phyloP scores from a whole-genome alignment of 371 early-diverging fungal species.

The Zychaea mexicana region DNA sequence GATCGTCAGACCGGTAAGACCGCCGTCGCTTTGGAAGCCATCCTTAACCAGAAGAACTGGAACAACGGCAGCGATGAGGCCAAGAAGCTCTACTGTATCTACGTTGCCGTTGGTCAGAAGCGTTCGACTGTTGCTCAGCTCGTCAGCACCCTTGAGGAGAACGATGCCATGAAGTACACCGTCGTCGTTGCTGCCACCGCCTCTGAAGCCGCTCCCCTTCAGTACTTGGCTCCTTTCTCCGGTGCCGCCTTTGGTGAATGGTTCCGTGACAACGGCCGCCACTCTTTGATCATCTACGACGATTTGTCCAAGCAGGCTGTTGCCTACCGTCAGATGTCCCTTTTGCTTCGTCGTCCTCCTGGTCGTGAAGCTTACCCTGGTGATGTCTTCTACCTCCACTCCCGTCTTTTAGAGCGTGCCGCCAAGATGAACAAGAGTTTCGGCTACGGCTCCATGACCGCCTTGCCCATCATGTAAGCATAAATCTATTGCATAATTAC shows the following conservation, averaged over 20 bases:
- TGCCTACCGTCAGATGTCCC: slow-evolving; percentile 97
- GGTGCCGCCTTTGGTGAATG: slow-evolving; percentile 93
- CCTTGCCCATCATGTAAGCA: slow-evolving; percentile 94
- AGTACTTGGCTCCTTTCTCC: slow-evolving; percentile 96
- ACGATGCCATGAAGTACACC: slow-evolving; percentile 82
- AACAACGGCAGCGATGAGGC: slow-evolving; percentile 67
- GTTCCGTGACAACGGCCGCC: slow-evolving; percentile 97
- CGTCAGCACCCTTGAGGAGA: slow-evolving; percentile 93
- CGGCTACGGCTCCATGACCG: slow-evolving; percentile 93
- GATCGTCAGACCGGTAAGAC: slow-evolving; percentile 98
- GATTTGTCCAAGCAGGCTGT: slow-evolving; percentile 98
- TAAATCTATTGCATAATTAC: slow-evolving; percentile 58
- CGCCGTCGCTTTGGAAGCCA: slow-evolving; percentile 94
- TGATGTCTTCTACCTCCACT: slow-evolving; percentile 98
- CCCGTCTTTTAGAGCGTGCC: slow-evolving; percentile 95
- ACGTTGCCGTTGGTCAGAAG: slow-evolving; percentile 97
- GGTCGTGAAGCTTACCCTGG: slow-evolving; percentile 98
- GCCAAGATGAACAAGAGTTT: slow-evolving; percentile 95
- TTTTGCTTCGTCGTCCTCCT: slow-evolving; percentile 96
- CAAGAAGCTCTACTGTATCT: slow-evolving; percentile 87
- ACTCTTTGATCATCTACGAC: slow-evolving; percentile 93
- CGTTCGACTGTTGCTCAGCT: slow-evolving; percentile 97
- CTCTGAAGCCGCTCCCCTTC: slow-evolving; percentile 94
- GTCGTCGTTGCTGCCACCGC: slow-evolving; percentile 96
- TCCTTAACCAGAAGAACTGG: slow-evolving; percentile 97